phyloP scores from a whole-genome alignment of 2,329 filamentous ascomycete species.

The Aspergillus awamori region DNA sequence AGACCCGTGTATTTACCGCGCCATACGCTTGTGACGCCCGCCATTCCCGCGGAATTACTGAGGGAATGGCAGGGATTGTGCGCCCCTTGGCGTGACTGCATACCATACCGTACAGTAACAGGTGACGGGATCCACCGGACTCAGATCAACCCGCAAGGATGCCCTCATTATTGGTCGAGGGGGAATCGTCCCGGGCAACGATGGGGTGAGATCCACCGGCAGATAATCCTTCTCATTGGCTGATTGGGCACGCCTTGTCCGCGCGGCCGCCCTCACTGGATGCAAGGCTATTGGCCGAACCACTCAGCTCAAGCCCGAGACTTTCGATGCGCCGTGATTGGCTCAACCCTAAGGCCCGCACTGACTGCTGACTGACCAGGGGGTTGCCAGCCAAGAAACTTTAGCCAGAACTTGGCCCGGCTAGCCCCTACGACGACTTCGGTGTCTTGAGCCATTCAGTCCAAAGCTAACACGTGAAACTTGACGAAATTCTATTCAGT shows the following conservation, averaged over 20 bases:
- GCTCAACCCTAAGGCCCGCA: constrained; percentile 10
- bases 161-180: constrained; percentile 25
- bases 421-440: not conserved
- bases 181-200: constrained; percentile 14
- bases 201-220: constrained; percentile 3
- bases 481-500: constrained; percentile 23
- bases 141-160: constrained; percentile 26
- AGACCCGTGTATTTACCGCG: constrained; percentile 17
- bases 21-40: constrained; percentile 6
- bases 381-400: constrained; percentile 2
- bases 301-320: constrained; percentile 3
- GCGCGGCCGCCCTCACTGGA: constrained; percentile 23
- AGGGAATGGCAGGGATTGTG: too few species aligned
- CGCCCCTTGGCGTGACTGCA: not conserved
- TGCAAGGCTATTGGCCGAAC: constrained; percentile 19
- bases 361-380: constrained; percentile 3
- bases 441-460: too few species aligned
- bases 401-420: not conserved
- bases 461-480: not conserved
- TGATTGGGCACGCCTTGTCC: constrained; percentile 14
- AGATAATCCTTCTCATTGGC: constrained; percentile 12
- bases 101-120: constrained; percentile 22
- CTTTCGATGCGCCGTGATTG: constrained; percentile 16
- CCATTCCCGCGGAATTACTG: too few species aligned
- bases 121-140: constrained; percentile 13